These are phyloP conservation scores for Leccinum disarticulatum DNA, from an alignment of 768 basidiomycete species.

Conservation along the genomic window DNA sequence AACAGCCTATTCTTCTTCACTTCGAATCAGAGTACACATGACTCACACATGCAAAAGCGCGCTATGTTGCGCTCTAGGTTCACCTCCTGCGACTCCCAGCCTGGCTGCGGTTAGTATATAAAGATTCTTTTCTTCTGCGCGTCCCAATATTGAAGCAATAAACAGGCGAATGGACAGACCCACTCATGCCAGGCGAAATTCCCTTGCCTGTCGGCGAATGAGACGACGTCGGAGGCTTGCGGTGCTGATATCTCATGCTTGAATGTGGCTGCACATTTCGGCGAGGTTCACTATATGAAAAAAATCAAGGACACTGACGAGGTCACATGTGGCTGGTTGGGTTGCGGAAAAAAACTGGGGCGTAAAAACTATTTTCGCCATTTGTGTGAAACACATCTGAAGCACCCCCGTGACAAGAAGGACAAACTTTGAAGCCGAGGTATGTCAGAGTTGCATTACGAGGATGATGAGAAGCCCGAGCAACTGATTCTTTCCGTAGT, in stretches of 20 bases:
- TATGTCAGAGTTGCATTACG: neutral
- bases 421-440: neutral
- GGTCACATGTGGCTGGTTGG: neutral
- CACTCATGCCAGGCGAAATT: neutral
- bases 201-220: neutral
- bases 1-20: too few species aligned
- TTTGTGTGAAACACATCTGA: neutral
- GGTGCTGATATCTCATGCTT: neutral
- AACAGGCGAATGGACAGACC: constrained; percentile 1
- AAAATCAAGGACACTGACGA: fast-evolving
- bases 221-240: neutral
- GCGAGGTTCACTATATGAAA: neutral
- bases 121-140: neutral
- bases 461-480: neutral
- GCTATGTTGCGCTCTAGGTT: neutral
- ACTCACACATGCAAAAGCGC: neutral
- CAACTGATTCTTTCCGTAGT: neutral
- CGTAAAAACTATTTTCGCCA: constrained; percentile 13
- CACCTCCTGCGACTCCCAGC: too few species aligned
- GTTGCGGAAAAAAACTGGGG: fast-evolving
- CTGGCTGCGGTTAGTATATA: neutral
- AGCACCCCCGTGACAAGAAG: neutral
- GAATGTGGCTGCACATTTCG: neutral
- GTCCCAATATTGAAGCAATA: neutral
- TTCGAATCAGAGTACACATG: neutral